phyloP scores from a whole-genome alignment of 148 eudicot species.

The Salicornia ramosissima region DNA sequence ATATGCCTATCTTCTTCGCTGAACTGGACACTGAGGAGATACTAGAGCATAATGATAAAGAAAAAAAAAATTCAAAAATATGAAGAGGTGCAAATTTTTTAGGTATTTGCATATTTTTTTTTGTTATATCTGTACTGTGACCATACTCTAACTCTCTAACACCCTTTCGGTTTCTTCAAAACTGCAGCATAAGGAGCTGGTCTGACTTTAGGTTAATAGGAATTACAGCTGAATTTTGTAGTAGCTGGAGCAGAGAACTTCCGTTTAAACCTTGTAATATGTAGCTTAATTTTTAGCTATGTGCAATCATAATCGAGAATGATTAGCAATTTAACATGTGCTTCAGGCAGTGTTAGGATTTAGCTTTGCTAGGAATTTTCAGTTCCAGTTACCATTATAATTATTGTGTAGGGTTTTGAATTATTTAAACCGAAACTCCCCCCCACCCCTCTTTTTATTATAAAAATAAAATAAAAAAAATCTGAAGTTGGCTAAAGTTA shows the following conservation, averaged over 20 bases:
- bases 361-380: too few relatives aligned
- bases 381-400: too few relatives aligned
- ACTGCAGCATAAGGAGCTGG: background rate
- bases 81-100: background rate
- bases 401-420: too few relatives aligned
- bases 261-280: background rate
- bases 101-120: slow-evolving; percentile 6
- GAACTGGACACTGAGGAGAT: slow-evolving; percentile 1
- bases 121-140: background rate
- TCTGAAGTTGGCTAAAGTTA: too few relatives aligned
- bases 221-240: background rate
- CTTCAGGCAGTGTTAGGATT: too few relatives aligned
- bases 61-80: slow-evolving; percentile 8
- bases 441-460: too few relatives aligned
- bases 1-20: slow-evolving; percentile 10
- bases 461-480: too few relatives aligned
- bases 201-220: background rate
- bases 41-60: background rate
- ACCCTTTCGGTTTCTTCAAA: background rate
- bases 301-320: background rate
- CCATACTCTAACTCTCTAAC: background rate
- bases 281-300: background rate
- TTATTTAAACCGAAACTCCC: too few relatives aligned
- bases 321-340: too few relatives aligned
- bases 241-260: background rate